Conservation (phyloP, 2,329 filamentous ascomycete genomes). For the Talaromyces sp. region DNA sequence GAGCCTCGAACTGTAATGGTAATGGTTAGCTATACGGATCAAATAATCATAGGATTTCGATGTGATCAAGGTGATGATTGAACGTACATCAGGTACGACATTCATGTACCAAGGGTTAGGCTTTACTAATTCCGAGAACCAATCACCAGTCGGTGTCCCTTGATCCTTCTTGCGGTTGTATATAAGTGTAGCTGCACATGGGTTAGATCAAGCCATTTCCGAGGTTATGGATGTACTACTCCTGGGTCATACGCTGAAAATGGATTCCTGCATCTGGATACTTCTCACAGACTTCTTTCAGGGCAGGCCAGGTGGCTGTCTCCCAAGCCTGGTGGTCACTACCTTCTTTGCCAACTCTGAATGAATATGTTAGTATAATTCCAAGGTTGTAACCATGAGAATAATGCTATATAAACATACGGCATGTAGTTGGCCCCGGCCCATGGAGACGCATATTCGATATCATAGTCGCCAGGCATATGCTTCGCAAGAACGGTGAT, state of each 20-base stretch:
- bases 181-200: constrained; percentile 49
- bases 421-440: constrained; percentile 80
- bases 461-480: constrained; percentile 91
- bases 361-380: not conserved
- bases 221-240: no score
- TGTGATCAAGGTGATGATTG: no score
- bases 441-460: constrained; percentile 89
- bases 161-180: constrained; percentile 68
- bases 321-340: constrained; percentile 57
- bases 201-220: not conserved
- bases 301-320: constrained; percentile 64
- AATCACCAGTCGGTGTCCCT: constrained; percentile 54
- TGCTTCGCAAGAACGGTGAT: constrained; percentile 80
- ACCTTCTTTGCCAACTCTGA: constrained; percentile 43
- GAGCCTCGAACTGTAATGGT: constrained; percentile 58
- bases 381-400: not conserved
- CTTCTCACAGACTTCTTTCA: constrained; percentile 63
- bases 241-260: constrained; percentile 62
- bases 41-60: no score
- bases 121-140: constrained; percentile 68
- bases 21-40: not conserved
- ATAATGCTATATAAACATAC: constrained; percentile 47
- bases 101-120: constrained; percentile 73
- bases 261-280: constrained; percentile 79
- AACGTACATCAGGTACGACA: constrained; percentile 66